Evolutionary conservation across 2,329 filamentous ascomycete genomes (phyloP).

Genomic region (Xylaria sp.): DNA sequence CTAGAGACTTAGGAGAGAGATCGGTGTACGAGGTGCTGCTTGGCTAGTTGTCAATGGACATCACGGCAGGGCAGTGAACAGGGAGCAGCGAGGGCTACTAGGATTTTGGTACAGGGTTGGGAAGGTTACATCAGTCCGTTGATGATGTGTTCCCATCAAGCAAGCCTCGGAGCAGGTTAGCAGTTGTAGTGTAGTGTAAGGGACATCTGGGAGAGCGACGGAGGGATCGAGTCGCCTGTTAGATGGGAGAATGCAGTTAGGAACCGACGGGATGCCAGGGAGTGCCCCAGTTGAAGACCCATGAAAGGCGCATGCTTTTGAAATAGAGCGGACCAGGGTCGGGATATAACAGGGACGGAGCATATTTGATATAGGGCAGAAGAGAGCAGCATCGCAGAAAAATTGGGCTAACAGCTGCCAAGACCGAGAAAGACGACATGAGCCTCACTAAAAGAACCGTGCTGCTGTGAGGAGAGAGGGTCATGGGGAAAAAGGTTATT

Average conservation of each 20-base stretch:
- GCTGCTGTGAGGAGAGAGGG: slow-evolving; percentile 26
- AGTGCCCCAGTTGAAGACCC: slow-evolving; percentile 48
- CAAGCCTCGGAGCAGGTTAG: slow-evolving; percentile 50
- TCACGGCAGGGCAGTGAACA: slow-evolving; percentile 45
- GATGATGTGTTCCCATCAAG: slow-evolving; percentile 54
- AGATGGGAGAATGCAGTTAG: slow-evolving; percentile 47
- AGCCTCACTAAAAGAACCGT: slow-evolving; percentile 37
- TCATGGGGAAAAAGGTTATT: slow-evolving; percentile 34
- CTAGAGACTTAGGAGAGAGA: slow-evolving; percentile 47
- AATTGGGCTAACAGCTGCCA: slow-evolving; percentile 31
- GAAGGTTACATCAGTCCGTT: slow-evolving; percentile 56
- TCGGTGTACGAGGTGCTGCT: slow-evolving; percentile 53
- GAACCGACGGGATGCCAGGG: slow-evolving; percentile 49
- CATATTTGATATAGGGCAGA: slow-evolving; percentile 48
- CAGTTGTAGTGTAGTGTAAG: slow-evolving; percentile 46
- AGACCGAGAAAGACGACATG: slow-evolving; percentile 37
- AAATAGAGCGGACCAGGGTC: slow-evolving; percentile 47
- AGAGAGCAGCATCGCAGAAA: slow-evolving; percentile 41
- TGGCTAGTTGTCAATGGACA: slow-evolving; percentile 54
- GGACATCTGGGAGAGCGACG: slow-evolving; percentile 48
- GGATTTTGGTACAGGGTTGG: slow-evolving; percentile 52
- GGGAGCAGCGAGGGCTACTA: slow-evolving; percentile 49
- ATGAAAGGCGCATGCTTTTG: slow-evolving; percentile 48
- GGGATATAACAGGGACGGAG: slow-evolving; percentile 48
- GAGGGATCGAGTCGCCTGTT: slow-evolving; percentile 39